phyloP scores from a whole-genome alignment of 371 early-diverging fungal genomes.

The Nosema muscidifuracis region DNA sequence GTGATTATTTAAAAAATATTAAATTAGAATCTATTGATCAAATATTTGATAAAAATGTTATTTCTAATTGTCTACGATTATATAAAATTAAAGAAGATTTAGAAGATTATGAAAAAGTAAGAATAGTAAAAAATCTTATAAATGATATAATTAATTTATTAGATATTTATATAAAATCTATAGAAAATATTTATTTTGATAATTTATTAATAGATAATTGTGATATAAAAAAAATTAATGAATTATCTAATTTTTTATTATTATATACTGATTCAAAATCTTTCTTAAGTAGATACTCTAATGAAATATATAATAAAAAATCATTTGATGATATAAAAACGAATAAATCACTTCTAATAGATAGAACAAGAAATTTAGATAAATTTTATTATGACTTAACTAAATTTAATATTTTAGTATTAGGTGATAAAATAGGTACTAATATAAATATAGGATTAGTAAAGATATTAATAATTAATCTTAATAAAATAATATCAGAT shows the following conservation, averaged over 20 bases:
- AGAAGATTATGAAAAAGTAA: conserved; percentile 25
- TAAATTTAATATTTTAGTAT: conserved; percentile 21
- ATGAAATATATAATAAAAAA: conserved; percentile 10
- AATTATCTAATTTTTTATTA: conserved; percentile 32
- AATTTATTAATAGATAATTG: conserved; percentile 11
- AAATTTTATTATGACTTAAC: conserved; percentile 11
- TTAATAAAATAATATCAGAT: conserved; percentile 33
- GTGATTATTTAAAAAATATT: not conserved
- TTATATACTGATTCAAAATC: conserved; percentile 14
- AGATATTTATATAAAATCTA: not conserved
- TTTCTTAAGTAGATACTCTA: conserved; percentile 30
- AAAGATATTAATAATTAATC: conserved; percentile 35
- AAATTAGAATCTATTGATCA: conserved; percentile 2
- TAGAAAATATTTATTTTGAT: conserved; percentile 31
- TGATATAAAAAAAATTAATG: conserved; percentile 10
- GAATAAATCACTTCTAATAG: conserved; percentile 5
- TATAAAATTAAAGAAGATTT: conserved; percentile 7
- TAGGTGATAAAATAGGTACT: conserved; percentile 30
- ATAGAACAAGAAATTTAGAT: conserved; percentile 19
- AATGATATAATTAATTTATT: conserved; percentile 1
- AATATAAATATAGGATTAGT: conserved; percentile 39
- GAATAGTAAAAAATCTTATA: conserved; percentile 21
- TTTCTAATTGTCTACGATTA: not conserved
- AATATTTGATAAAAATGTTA: not conserved
- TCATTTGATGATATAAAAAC: conserved; percentile 24